phyloP scores from a whole-genome alignment of 1,284 basidiomycete species.

The Ganoderma lucidum region DNA sequence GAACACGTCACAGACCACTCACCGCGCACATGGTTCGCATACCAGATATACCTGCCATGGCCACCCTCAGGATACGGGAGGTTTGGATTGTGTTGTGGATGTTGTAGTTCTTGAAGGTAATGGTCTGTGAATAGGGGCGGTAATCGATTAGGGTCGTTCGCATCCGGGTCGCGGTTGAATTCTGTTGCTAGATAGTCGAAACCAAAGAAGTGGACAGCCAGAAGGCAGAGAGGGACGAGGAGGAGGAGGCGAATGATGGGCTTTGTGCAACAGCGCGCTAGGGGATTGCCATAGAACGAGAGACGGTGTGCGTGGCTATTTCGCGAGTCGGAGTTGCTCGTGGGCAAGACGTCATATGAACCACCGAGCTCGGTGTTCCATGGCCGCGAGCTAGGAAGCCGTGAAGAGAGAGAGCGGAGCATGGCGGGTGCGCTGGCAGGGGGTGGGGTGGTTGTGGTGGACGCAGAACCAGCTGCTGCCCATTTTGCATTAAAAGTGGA shows the following conservation, averaged over 20 bases:
- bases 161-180: background rate
- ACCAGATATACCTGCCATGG: conserved; percentile 55
- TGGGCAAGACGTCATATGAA: conserved; percentile 19
- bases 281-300: conserved; percentile 12
- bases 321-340: conserved; percentile 16
- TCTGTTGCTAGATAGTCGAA: conserved; percentile 7
- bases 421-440: conserved; percentile 17
- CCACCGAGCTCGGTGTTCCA: conserved; percentile 5
- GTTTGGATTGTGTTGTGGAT: conserved; percentile 55
- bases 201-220: conserved; percentile 21
- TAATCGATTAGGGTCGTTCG: conserved; percentile 4
- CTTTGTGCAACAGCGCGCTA: conserved; percentile 22
- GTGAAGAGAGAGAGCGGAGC: conserved; percentile 27
- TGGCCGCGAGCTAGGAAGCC: conserved; percentile 11
- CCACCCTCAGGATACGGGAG: conserved; percentile 51
- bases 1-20: conserved; percentile 23
- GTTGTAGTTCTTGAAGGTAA: conserved; percentile 50
- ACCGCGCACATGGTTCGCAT: conserved; percentile 57
- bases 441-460: conserved; percentile 9
- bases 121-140: conserved; percentile 59
- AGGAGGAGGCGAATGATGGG: conserved; percentile 25
- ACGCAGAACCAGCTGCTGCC: conserved; percentile 1
- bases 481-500: background rate
- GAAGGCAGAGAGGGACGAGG: conserved; percentile 15
- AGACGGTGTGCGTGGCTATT: conserved; percentile 9